A percentile compares a stretch with the other conserved stretches of the same genome.
These are phyloP conservation scores for Ceratocystis alfenasii DNA, from an alignment of 2,329 filamentous ascomycete species.

Conservation along the genomic window DNA sequence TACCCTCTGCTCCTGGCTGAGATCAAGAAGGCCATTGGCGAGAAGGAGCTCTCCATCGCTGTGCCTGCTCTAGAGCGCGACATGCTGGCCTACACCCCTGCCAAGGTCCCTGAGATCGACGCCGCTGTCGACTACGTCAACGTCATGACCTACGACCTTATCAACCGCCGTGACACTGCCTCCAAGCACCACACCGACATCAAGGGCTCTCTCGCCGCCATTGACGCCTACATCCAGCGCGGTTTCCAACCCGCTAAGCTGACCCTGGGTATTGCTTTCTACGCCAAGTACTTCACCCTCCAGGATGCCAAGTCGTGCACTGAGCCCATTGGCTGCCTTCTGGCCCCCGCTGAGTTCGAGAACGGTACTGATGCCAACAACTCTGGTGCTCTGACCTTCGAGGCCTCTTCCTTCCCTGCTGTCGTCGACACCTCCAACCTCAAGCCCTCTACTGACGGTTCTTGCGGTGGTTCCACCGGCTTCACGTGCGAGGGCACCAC, in stretches of 20 bases:
- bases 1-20: constrained; percentile 50
- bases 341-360: constrained; percentile 41
- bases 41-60: constrained; percentile 50
- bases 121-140: constrained; percentile 54
- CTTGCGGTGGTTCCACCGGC: neutral
- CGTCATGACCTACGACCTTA: constrained; percentile 56
- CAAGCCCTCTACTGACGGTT: neutral
- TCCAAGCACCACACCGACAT: constrained; percentile 56
- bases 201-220: constrained; percentile 38
- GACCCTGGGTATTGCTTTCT: constrained; percentile 54
- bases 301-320: constrained; percentile 31
- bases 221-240: constrained; percentile 48
- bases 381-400: neutral
- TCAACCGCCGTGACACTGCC: constrained; percentile 53
- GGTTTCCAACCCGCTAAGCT: constrained; percentile 41
- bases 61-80: constrained; percentile 53
- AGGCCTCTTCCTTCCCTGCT: neutral
- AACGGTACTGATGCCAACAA: neutral
- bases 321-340: constrained; percentile 42
- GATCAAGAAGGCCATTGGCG: constrained; percentile 46
- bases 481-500: constrained; percentile 42
- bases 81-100: constrained; percentile 53
- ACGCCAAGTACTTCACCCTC: constrained; percentile 52
- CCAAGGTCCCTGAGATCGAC: constrained; percentile 47
- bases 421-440: constrained; percentile 1